phyloP scores from a whole-genome alignment of 192 early-diverging fungal genomes.

The Diversispora epigaea region DNA sequence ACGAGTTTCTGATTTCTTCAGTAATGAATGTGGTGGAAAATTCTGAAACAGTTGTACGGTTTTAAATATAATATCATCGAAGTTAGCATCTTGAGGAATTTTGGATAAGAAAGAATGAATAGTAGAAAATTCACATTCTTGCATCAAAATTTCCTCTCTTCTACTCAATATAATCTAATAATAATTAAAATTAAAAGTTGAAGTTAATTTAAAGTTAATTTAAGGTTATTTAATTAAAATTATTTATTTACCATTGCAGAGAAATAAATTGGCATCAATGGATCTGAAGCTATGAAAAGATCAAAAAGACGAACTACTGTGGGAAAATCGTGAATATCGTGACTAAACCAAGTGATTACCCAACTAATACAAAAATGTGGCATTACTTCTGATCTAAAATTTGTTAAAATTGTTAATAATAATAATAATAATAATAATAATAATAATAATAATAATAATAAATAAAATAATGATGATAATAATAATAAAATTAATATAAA shows the following conservation, averaged over 20 bases:
- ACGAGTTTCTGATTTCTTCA: slow-evolving; percentile 12
- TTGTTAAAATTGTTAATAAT: too few species aligned
- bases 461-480: too few species aligned
- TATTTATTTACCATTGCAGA: slow-evolving; percentile 12
- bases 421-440: too few species aligned
- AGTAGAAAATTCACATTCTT: slow-evolving; percentile 45
- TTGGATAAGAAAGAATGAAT: slow-evolving; percentile 54
- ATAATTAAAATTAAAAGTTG: neutral
- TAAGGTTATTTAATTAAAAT: neutral
- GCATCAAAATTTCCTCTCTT: slow-evolving; percentile 41
- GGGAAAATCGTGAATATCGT: slow-evolving; percentile 47
- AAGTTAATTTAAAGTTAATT: neutral
- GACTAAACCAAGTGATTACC: slow-evolving; percentile 65
- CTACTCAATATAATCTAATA: slow-evolving; percentile 50
- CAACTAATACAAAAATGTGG: slow-evolving; percentile 58
- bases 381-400: slow-evolving; percentile 41
- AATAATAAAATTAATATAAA: too few species aligned
- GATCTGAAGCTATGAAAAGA: slow-evolving; percentile 43
- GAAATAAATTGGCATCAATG: slow-evolving; percentile 20
- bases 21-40: slow-evolving; percentile 40
- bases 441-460: too few species aligned
- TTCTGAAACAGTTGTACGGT: slow-evolving; percentile 41
- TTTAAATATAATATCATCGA: slow-evolving; percentile 40
- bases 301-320: slow-evolving; percentile 52
- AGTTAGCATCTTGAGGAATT: slow-evolving; percentile 48